Base-by-base conservation (phyloP, 192 early-diverging fungal genomes). In the Coemansia furcata region DNA sequence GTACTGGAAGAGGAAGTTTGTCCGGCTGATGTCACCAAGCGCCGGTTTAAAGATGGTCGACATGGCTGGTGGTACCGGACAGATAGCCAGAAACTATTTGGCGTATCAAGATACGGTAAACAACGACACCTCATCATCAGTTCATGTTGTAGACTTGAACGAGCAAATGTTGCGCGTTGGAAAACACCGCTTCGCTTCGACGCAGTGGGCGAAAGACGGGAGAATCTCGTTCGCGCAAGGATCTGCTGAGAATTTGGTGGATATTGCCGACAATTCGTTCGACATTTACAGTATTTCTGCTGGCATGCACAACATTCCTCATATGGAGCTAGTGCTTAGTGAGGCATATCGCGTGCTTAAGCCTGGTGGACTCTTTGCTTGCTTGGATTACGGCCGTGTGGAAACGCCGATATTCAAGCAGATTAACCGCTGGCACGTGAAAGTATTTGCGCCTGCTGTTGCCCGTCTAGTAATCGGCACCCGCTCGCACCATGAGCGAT, bases 261-360 rank as follows among this genome's bases (percentile, higher is more conserved):
- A 85, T 26, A 88, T 97, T 50, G 82, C 89, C n/a, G 87, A 89
- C 69, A 86, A 87, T 43, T 92, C 90, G 5, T 86, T 93, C 47
- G 96, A 98, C 73, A 89, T 89, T 5, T 98, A 95, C 76, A 95
- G 94, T 9, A 98, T 98, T 62, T 95, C 96, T 19, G 96, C 97
- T 69, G 96, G 96, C n/a, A 98, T 98, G 70, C 88, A 95, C 66
- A 98, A 98, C 82, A 90, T 93, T 76, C 95, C 96, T 2, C 89
- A 97, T 64, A 83, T 95, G 10, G 93, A 95, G 66, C 82, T 75
- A 9, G 96, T 94, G 4, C 76, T 98, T 32, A 76, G 77, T 43
- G 93, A 96, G 74, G 96, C 96, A 7, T 91, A 93, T 72, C 88
- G 96, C 36, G 94, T 97, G 15, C 77, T 98, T 35, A 95, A 94